Evolutionary conservation across 352 stramenopile species (phyloP).

Genomic region (Globisporangium lucens): DNA sequence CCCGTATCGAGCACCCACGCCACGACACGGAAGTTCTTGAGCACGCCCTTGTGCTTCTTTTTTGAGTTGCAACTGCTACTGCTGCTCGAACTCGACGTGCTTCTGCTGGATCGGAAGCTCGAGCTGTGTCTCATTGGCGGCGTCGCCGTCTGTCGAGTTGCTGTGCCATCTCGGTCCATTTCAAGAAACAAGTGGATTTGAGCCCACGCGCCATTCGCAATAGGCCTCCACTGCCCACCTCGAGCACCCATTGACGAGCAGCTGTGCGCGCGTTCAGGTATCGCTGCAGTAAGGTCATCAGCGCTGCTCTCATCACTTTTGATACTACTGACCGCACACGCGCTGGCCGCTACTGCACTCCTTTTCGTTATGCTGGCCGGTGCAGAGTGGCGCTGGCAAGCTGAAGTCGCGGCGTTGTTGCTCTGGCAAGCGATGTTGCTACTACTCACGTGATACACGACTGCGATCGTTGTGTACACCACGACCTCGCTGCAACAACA

Average conservation of each 20-base stretch:
- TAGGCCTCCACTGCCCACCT: constrained; percentile 28
- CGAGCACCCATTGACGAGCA: constrained; percentile 6
- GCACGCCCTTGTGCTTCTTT: constrained; percentile 12
- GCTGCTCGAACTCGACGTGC: constrained; percentile 1
- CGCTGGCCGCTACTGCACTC: neutral
- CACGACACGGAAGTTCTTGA: constrained; percentile 47
- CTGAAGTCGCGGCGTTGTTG: neutral
- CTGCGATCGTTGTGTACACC: constrained; percentile 35
- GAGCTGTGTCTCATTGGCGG: neutral
- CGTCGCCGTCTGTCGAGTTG: neutral
- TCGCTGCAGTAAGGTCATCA: neutral
- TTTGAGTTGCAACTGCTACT: neutral
- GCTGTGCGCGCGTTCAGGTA: constrained; percentile 4
- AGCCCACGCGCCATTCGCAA: constrained; percentile 42
- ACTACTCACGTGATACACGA: constrained; percentile 22
- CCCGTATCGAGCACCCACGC: constrained; percentile 58
- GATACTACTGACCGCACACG: neutral
- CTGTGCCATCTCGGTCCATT: constrained; percentile 24
- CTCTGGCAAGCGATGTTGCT: neutral
- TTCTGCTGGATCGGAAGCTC: neutral
- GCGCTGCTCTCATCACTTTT: neutral
- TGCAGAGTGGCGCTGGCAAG: neutral
- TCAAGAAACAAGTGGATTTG: constrained; percentile 59
- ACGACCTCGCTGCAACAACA: constrained; percentile 27
- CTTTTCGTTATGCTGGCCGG: neutral